phyloP scores from a whole-genome alignment of 768 basidiomycete genomes.

The Suillus subaureus region DNA sequence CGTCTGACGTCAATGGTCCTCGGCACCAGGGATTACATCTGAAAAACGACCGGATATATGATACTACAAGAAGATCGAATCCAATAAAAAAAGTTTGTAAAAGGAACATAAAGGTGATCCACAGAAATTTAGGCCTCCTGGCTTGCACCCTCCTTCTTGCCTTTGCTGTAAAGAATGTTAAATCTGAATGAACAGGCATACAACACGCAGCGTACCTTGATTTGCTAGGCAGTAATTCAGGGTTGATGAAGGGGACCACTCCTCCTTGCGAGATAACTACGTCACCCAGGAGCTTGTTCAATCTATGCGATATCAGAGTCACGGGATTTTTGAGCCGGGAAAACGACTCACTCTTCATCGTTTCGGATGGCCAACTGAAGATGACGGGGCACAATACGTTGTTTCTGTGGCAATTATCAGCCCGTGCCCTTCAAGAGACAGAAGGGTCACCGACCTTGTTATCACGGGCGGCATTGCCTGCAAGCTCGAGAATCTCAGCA shows the following conservation, averaged over 20 bases:
- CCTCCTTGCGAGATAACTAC: conserved; percentile 93
- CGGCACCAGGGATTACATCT: neutral
- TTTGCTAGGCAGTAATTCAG: conserved; percentile 39
- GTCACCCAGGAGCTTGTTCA: conserved; percentile 80
- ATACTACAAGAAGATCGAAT: conserved; percentile 25
- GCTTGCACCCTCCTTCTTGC: conserved; percentile 36
- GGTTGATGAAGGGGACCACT: conserved; percentile 71
- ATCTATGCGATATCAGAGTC: conserved; percentile 33
- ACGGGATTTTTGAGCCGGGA: neutral
- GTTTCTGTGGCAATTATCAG: conserved; percentile 51
- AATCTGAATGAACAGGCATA: neutral
- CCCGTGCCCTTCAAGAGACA: neutral
- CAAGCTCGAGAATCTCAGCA: conserved; percentile 91
- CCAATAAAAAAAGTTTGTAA: conserved; percentile 32
- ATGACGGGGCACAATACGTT: conserved; percentile 93
- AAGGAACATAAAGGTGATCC: conserved; percentile 17
- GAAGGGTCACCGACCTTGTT: conserved; percentile 28
- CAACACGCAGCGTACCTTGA: conserved; percentile 23
- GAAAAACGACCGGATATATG: conserved; percentile 18
- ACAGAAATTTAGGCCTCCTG: conserved; percentile 30
- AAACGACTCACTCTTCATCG: conserved; percentile 69
- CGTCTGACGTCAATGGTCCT: neutral
- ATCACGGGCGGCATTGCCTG: conserved; percentile 70
- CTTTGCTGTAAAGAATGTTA: conserved; percentile 29
- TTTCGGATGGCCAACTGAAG: conserved; percentile 91